Evolutionary conservation across 441 rosid species (phyloP).

Genomic region (Populus tomentosa): DNA sequence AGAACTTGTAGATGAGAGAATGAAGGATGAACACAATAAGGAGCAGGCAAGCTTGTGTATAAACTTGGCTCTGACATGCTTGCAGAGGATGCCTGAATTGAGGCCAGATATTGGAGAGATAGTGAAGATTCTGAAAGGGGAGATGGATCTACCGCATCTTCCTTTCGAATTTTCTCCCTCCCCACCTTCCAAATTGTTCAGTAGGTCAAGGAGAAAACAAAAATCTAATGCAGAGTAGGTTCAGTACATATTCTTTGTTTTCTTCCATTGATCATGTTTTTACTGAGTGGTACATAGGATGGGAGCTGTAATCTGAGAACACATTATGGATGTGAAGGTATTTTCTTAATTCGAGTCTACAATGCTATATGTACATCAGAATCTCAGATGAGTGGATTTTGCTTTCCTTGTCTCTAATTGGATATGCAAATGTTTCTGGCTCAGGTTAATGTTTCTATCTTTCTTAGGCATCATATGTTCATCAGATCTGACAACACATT

Average conservation of each 20-base stretch:
- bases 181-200: constrained; percentile 59
- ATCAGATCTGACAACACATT: neutral
- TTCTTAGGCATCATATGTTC: neutral
- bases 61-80: constrained; percentile 71
- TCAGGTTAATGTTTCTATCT: neutral
- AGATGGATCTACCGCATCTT: constrained; percentile 59
- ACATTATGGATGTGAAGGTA: constrained; percentile 1
- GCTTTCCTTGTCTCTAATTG: constrained; percentile 8
- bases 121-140: constrained; percentile 76
- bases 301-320: neutral
- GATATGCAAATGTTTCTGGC: constrained; percentile 3
- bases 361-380: constrained; percentile 12
- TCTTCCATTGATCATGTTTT: constrained; percentile 8
- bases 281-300: constrained; percentile 12
- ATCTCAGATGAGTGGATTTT: constrained; percentile 9
- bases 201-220: constrained; percentile 52
- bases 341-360: neutral
- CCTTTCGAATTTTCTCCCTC: constrained; percentile 90
- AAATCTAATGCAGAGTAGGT: constrained; percentile 46
- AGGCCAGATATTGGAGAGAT: constrained; percentile 76
- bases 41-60: constrained; percentile 83
- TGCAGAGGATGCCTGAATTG: constrained; percentile 84
- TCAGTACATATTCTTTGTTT: constrained; percentile 16
- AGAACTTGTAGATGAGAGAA: constrained; percentile 81
- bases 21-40: constrained; percentile 64